Evolutionary conservation across 2,329 filamentous ascomycete species (phyloP).

Genomic region (Aspergillus sp.): DNA sequence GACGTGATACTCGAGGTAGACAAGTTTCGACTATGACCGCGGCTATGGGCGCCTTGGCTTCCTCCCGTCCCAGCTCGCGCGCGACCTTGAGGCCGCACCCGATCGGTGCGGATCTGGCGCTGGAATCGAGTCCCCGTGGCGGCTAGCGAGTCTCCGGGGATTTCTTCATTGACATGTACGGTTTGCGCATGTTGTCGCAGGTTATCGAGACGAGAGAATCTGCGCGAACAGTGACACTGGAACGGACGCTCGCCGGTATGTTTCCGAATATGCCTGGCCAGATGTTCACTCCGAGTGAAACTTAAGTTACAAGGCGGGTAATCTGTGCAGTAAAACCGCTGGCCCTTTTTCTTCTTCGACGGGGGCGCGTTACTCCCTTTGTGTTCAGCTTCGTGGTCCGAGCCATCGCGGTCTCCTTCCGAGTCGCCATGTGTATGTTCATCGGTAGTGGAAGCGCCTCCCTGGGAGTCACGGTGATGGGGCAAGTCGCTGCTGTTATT

Average conservation of each 20-base stretch:
- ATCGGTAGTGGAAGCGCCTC: constrained; percentile 44
- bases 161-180: constrained; percentile 96
- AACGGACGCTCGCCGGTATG: constrained; percentile 97
- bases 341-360: constrained; percentile 92
- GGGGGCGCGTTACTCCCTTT: constrained; percentile 62
- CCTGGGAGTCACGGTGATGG: constrained; percentile 41
- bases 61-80: constrained; percentile 76
- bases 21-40: constrained; percentile 80
- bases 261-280: constrained; percentile 95
- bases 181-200: constrained; percentile 95
- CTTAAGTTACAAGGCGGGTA: constrained; percentile 91
- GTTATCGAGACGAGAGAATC: constrained; percentile 93
- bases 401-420: constrained; percentile 64
- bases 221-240: constrained; percentile 88
- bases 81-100: constrained; percentile 72
- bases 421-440: constrained; percentile 78
- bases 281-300: constrained; percentile 93
- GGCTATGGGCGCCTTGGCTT: constrained; percentile 66
- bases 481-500: constrained; percentile 41
- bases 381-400: constrained; percentile 64
- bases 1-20: constrained; percentile 86
- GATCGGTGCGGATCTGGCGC: constrained; percentile 83
- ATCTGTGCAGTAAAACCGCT: constrained; percentile 93
- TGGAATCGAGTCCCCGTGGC: constrained; percentile 91
- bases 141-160: constrained; percentile 87